phyloP scores from a whole-genome alignment of 2,329 filamentous ascomycete genomes.

The Trichoderma semiorbis region DNA sequence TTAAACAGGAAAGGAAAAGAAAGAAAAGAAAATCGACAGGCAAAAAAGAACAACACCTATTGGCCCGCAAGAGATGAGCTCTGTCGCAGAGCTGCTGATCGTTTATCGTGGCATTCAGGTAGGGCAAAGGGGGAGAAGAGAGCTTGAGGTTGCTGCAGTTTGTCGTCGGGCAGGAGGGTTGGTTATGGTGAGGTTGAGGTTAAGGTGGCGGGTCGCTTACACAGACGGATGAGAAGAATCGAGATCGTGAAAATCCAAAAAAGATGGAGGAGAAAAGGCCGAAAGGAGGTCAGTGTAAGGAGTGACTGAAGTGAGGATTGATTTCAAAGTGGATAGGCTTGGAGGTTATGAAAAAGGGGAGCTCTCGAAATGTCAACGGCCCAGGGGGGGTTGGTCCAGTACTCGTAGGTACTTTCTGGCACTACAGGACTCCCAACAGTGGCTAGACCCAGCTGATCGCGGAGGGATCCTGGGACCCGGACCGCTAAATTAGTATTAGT shows the following conservation, averaged over 20 bases:
- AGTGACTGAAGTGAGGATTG: constrained; percentile 41
- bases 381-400: constrained; percentile 15
- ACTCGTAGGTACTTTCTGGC: background rate
- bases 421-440: constrained; percentile 18
- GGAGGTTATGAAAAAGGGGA: constrained; percentile 40
- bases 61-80: constrained; percentile 29
- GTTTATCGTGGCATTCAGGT: constrained; percentile 38
- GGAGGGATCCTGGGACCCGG: constrained; percentile 22
- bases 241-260: constrained; percentile 14
- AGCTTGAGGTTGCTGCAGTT: background rate
- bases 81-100: constrained; percentile 35
- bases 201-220: background rate
- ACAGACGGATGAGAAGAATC: constrained; percentile 16
- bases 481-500: constrained; percentile 17
- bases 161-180: background rate
- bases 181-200: background rate
- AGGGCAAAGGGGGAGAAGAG: constrained; percentile 5
- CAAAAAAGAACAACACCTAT: constrained; percentile 24
- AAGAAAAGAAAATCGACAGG: constrained; percentile 17
- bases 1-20: background rate
- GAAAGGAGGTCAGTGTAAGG: constrained; percentile 24
- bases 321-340: constrained; percentile 36
- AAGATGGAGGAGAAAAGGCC: constrained; percentile 17
- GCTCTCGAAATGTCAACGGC: constrained; percentile 21
- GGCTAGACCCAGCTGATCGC: constrained; percentile 35